Conservation (phyloP, 495 filamentous ascomycete genomes). For the Aspergillus kassunensis region DNA sequence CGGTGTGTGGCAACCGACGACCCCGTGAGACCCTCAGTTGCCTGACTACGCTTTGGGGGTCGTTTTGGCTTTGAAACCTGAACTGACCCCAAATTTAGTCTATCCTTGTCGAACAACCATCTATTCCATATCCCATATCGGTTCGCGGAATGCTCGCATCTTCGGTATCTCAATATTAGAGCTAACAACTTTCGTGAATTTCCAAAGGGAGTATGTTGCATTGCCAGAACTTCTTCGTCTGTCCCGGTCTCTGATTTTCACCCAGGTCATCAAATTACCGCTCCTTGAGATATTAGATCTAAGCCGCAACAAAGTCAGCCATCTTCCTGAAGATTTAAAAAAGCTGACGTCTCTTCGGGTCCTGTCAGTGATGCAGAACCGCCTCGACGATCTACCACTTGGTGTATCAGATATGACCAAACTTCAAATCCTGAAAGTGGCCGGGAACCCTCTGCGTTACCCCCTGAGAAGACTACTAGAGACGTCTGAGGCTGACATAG, state of each 20-base stretch:
- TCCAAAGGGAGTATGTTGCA: constrained; percentile 66
- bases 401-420: constrained; percentile 85
- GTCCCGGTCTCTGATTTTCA: constrained; percentile 18
- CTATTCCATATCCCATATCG: constrained; percentile 71
- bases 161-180: constrained; percentile 93
- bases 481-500: constrained; percentile 38
- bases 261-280: constrained; percentile 70
- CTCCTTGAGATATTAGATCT: constrained; percentile 86
- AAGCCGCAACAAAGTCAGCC: constrained; percentile 74
- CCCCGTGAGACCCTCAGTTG: not conserved
- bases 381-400: constrained; percentile 74
- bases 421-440: constrained; percentile 79
- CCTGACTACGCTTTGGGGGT: not conserved
- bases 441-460: constrained; percentile 70
- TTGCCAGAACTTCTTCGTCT: not conserved
- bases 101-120: constrained; percentile 87
- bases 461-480: constrained; percentile 45
- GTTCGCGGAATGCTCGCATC: constrained; percentile 79
- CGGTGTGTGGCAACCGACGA: constrained; percentile 51
- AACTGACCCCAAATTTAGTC: constrained; percentile 52
- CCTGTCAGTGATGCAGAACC: constrained; percentile 77
- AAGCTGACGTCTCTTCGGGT: constrained; percentile 74
- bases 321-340: constrained; percentile 73
- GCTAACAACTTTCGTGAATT: constrained; percentile 86
- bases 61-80: not conserved